Percentiles rank a stretch among this genome's conserved stretches.
Conservation (phyloP, 2,329 filamentous ascomycete species). For the Botryosphaeria agaves region DNA sequence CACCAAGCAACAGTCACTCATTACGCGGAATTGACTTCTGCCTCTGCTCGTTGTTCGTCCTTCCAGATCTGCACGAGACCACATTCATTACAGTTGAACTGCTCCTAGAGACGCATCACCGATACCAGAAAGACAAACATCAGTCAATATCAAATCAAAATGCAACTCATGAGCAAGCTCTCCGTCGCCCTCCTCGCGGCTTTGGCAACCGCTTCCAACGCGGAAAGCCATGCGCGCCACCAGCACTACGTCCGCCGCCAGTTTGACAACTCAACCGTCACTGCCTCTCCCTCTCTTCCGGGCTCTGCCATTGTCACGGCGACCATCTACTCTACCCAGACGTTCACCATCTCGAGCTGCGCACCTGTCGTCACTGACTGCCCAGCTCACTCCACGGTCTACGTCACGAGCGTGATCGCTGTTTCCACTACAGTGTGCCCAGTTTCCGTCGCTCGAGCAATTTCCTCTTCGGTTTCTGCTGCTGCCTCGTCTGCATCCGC, state of each 20-base stretch:
- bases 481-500: neutral
- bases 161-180: conserved; percentile 1
- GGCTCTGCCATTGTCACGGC: conserved; percentile 1
- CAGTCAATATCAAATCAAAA: neutral
- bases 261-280: neutral
- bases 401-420: conserved; percentile 3
- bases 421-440: conserved; percentile 1
- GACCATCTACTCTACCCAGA: conserved; percentile 4
- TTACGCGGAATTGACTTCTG: neutral
- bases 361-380: conserved; percentile 9
- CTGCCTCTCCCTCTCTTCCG: neutral
- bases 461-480: too few species aligned
- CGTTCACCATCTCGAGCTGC: conserved; percentile 10
- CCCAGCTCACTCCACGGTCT: conserved; percentile 6
- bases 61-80: neutral
- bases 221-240: neutral
- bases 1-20: neutral
- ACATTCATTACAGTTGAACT: too few species aligned
- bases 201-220: neutral
- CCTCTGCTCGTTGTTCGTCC: neutral
- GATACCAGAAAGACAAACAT: neutral
- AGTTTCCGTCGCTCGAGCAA: neutral
- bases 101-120: too few species aligned
- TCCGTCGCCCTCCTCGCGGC: neutral
- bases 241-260: neutral